These are phyloP conservation scores for Apiotrichum brassicae DNA, from an alignment of 1,284 basidiomycete species.

Conservation along the genomic window DNA sequence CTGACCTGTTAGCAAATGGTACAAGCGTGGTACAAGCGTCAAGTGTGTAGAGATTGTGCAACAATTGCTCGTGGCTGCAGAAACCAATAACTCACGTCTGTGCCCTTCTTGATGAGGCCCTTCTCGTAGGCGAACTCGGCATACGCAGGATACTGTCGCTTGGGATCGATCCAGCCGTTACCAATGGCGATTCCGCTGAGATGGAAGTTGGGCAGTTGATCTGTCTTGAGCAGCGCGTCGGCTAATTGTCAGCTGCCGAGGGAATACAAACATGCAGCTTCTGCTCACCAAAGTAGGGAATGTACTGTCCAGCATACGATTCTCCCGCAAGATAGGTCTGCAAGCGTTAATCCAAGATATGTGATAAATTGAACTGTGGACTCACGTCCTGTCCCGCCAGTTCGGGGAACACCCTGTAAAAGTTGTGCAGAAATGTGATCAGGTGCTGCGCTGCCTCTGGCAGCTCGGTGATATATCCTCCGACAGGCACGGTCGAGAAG, in stretches of 20 bases:
- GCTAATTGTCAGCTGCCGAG: constrained; percentile 55
- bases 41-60: too few species aligned
- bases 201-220: constrained; percentile 49
- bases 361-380: constrained; percentile 15
- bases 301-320: constrained; percentile 97
- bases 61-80: too few species aligned
- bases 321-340: constrained; percentile 90
- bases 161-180: constrained; percentile 94
- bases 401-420: constrained; percentile 88
- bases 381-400: constrained; percentile 73
- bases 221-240: constrained; percentile 66
- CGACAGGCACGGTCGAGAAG: constrained; percentile 79
- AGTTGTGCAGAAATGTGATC: constrained; percentile 75
- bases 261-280: background rate
- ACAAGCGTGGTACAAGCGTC: too few species aligned
- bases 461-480: constrained; percentile 75
- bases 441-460: constrained; percentile 70
- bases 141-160: constrained; percentile 82
- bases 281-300: constrained; percentile 78
- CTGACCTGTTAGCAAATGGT: constrained; percentile 38
- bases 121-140: constrained; percentile 78
- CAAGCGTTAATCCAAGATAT: constrained; percentile 1
- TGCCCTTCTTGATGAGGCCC: constrained; percentile 66
- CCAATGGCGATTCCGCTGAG: constrained; percentile 84
- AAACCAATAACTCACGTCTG: constrained; percentile 54